Evolutionary conservation across 495 filamentous ascomycete genomes (phyloP).

Genomic region (Lichenothelia convexa): DNA sequence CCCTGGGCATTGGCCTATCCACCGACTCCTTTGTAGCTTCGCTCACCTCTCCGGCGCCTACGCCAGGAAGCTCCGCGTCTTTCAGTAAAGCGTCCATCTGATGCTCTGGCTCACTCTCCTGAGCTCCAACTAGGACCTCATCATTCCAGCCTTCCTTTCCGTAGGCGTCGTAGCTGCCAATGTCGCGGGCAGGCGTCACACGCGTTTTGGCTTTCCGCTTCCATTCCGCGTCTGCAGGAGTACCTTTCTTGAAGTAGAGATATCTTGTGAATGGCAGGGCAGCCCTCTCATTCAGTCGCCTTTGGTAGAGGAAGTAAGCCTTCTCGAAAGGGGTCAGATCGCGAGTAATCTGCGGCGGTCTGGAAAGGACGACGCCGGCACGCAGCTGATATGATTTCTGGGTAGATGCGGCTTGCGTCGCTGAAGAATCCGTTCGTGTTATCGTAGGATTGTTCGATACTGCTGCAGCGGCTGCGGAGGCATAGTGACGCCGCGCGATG

Average conservation of each 20-base stretch:
- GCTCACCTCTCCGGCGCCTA: slow-evolving; percentile 31
- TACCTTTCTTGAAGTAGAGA: slow-evolving; percentile 92
- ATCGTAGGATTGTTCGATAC: slow-evolving; percentile 17
- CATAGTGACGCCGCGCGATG: slow-evolving; percentile 28
- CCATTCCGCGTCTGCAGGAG: slow-evolving; percentile 72
- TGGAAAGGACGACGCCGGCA: slow-evolving; percentile 67
- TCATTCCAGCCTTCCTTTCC: slow-evolving; percentile 74
- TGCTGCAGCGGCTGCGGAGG: slow-evolving; percentile 25
- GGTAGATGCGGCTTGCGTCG: slow-evolving; percentile 10
- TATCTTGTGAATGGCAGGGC: slow-evolving; percentile 74
- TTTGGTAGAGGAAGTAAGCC: slow-evolving; percentile 89
- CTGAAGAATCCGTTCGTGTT: slow-evolving; percentile 3
- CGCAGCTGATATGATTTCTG: slow-evolving; percentile 45
- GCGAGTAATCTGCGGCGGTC: slow-evolving; percentile 73
- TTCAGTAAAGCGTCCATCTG: slow-evolving; percentile 48
- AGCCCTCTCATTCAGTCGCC: slow-evolving; percentile 85
- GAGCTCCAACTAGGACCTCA: slow-evolving; percentile 60
- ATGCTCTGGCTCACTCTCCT: slow-evolving; percentile 37
- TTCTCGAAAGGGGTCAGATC: slow-evolving; percentile 74
- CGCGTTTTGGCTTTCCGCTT: slow-evolving; percentile 65
- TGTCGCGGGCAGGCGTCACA: slow-evolving; percentile 58
- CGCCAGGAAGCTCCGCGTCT: slow-evolving; percentile 51
- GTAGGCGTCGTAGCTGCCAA: slow-evolving; percentile 73
- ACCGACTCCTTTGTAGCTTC: slow-evolving; percentile 37
- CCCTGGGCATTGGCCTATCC: slow-evolving; percentile 49